phyloP scores from a whole-genome alignment of 2,329 filamentous ascomycete genomes.

The Alternaria novae-zelandiae region DNA sequence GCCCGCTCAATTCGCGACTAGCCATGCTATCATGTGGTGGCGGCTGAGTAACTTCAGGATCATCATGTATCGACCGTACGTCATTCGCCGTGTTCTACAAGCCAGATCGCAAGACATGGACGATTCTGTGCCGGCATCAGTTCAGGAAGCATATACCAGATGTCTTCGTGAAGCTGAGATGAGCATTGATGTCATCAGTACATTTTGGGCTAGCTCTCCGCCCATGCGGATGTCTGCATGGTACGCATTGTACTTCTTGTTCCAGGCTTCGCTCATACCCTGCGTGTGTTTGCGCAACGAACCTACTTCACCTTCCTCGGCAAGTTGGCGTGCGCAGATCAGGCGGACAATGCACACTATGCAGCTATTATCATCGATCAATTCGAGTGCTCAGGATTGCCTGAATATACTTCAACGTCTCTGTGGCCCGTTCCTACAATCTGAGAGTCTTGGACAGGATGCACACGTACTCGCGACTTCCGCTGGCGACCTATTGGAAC shows the following conservation, averaged over 20 bases:
- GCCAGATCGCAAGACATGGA: conserved; percentile 19
- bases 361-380: conserved; percentile 47
- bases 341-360: conserved; percentile 47
- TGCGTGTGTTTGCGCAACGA: conserved; percentile 56
- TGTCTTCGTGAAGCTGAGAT: conserved; percentile 53
- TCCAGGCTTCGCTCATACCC: conserved; percentile 58
- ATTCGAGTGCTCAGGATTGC: conserved; percentile 53
- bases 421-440: conserved; percentile 40
- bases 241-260: conserved; percentile 57
- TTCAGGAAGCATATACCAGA: conserved; percentile 32
- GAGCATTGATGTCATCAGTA: conserved; percentile 50
- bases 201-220: conserved; percentile 48
- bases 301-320: conserved; percentile 45
- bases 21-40: conserved; percentile 54
- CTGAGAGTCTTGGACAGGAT: conserved; percentile 2
- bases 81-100: conserved; percentile 49
- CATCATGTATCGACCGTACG: conserved; percentile 57
- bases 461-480: conserved; percentile 5
- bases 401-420: conserved; percentile 52
- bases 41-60: conserved; percentile 55
- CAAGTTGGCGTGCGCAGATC: conserved; percentile 54
- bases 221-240: conserved; percentile 53
- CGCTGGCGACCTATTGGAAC: conserved; percentile 1
- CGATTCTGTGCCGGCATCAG: conserved; percentile 29
- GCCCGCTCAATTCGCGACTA: conserved; percentile 48